Base-by-base conservation (phyloP, 2,329 filamentous ascomycete species). In the Xylaria sp. region DNA sequence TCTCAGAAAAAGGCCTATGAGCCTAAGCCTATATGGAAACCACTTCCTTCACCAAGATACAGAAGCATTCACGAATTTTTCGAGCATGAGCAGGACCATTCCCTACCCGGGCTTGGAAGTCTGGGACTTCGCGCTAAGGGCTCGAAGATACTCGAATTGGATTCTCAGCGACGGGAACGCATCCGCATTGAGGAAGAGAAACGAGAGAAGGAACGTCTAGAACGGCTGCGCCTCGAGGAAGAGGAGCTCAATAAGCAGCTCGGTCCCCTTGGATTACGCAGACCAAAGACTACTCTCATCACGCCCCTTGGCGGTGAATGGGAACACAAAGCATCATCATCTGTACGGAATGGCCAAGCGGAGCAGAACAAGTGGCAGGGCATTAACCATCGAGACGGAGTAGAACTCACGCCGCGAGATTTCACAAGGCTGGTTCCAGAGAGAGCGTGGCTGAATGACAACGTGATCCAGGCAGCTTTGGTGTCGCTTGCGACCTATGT, bases 391-490 rank as follows among this genome's bases (percentile, higher is more conserved):
- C 70, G 73, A 6, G 80, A 82, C 56, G 78, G 80, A 1, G 75
- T 75, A 2, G 74, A 80, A 11, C 71, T 90, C 16, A 74, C 66
- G 1, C 68, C 74, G 1, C 81, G 83, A 48, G 87, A 90, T 65
- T 87, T 91, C 63, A 75, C 72, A n/a, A 87, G 80, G 43, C 72
- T 92, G 7, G 76, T 87, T 16, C 75, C 76, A 17, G 69, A 74
- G 7, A 76, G 72, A 0, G 77, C 76, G 22, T 93, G 89, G 89
- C 78, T 93, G 6, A 92, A 92, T 59, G 90, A 92, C 68, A 86
- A 90, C 62, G 83, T 89, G 46, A 83, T 93, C 62, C 90, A 91
- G 62, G 82, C 83, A 13, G 83, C 83, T 44, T 76, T 91, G 21
- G 72, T 79, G 22, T 81, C 84, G 65, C 73, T 91, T 13, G 84